Evolutionary conservation across 495 filamentous ascomycete genomes (phyloP), one percentile per base, ranked within the genome.

Genomic region (Sabuloglossum arenarium): DNA sequence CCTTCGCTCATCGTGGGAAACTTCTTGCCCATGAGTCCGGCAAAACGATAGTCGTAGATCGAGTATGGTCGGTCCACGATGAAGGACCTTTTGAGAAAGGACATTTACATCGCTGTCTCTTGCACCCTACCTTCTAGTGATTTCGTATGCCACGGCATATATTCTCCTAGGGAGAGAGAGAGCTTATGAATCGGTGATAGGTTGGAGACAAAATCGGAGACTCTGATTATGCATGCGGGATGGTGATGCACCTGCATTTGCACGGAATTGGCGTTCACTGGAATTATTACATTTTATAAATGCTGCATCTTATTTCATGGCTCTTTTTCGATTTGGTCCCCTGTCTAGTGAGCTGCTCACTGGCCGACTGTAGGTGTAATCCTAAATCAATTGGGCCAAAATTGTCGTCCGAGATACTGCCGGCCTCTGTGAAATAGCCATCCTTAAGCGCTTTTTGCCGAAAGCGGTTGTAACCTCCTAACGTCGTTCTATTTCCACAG

Each of bases 1-100:
- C 91, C 91, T 56, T 84, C 86, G 47, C 75, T 96, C 50, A 98
- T 98, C 62, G 82, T 98, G 39, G 91, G 91, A 53, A 98, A 98
- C 64, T 98, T 98, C 69, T 71, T 98, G 54, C 90, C 90, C 16
- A 79, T 82, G 65, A 64, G 76, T 54, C 70, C 70, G 31, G 67
- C 64, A 61, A 68, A 70, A 58, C 57, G 58, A 16, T 58, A 61
- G 19, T 1, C 24, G 25, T 31, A 43, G 12, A 39, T 51, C 1
- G 28, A 9, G 5, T n/a, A 51, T n/a, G 39, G 4, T 28, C 14
- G 9, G 14, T 51, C n/a, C 27, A 21, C 24, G 12, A 1, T n/a
- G 39, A 43, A 43, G 19, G 19, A 21, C 39, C 39, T 43, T 10
- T 43, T 14, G 34, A 37, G 2, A n/a, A n/a, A n/a, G n/a, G n/a